phyloP scores from a whole-genome alignment of 2,329 filamentous ascomycete species.

The Ceratocystis smalleyi region DNA sequence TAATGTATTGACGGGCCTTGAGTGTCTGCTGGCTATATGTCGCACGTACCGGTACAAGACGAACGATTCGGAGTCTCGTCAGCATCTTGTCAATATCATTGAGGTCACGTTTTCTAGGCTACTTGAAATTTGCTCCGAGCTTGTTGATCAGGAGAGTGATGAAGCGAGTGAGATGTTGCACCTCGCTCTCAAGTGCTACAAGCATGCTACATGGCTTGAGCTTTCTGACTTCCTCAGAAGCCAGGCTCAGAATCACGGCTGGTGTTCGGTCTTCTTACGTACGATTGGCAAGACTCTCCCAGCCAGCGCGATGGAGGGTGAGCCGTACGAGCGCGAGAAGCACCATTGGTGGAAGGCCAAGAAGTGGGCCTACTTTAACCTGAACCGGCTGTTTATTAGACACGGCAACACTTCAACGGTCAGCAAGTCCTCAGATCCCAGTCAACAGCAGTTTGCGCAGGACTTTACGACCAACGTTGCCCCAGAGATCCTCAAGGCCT shows the following conservation, averaged over 20 bases:
- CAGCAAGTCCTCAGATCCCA: conserved; percentile 50
- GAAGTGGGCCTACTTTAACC: conserved; percentile 97
- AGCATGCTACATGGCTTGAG: conserved; percentile 95
- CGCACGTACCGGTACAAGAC: conserved; percentile 88
- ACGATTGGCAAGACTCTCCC: conserved; percentile 78
- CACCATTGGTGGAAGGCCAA: conserved; percentile 99
- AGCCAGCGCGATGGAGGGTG: conserved; percentile 61
- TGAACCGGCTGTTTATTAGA: conserved; percentile 88
- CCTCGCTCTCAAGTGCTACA: conserved; percentile 89
- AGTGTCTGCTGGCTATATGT: conserved; percentile 88
- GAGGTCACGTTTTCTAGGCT: conserved; percentile 80
- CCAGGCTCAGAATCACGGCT: conserved; percentile 73
- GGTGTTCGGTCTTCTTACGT: conserved; percentile 89
- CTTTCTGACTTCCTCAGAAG: conserved; percentile 63
- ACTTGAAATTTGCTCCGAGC: conserved; percentile 68
- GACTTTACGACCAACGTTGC: conserved; percentile 83
- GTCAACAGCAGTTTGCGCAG: conserved; percentile 66
- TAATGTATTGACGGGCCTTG: conserved; percentile 81
- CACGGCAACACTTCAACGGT: conserved; percentile 77
- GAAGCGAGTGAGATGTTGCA: conserved; percentile 96
- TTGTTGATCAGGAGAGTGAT: conserved; percentile 79
- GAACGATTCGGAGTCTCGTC: conserved; percentile 56
- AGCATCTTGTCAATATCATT: conserved; percentile 88
- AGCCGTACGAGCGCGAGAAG: conserved; percentile 68
- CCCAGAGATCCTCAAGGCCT: conserved; percentile 89